A percentile compares a stretch with the other conserved stretches of the same genome.
These are phyloP conservation scores for Epichloe amarillans DNA, from an alignment of 2,329 filamentous ascomycete species.

Conservation along the genomic window DNA sequence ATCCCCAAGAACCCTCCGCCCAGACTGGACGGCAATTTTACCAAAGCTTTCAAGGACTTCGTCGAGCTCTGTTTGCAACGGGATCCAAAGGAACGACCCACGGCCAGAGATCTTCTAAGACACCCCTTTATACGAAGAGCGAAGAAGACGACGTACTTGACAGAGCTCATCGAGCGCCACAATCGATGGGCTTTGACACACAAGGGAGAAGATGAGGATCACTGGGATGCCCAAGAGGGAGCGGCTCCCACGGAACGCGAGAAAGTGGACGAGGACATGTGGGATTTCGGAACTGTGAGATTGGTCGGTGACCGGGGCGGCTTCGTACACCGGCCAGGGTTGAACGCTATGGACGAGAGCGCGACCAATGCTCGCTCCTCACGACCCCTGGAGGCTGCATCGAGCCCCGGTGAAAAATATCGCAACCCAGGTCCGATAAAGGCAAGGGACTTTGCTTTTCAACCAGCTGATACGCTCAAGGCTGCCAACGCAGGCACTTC, in stretches of 20 bases:
- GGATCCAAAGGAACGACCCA: constrained; percentile 78
- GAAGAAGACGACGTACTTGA: constrained; percentile 93
- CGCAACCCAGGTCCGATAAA: constrained; percentile 41
- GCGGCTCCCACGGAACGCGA: constrained; percentile 40
- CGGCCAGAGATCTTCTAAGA: constrained; percentile 73
- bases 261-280: constrained; percentile 67
- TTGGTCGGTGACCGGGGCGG: constrained; percentile 57
- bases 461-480: constrained; percentile 44
- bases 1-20: constrained; percentile 92
- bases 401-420: constrained; percentile 38
- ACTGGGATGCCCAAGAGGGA: constrained; percentile 40
- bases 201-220: constrained; percentile 56
- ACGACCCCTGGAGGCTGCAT: constrained; percentile 32
- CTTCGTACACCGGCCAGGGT: constrained; percentile 40
- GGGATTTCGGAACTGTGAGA: constrained; percentile 95
- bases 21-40: constrained; percentile 66
- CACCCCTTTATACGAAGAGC: constrained; percentile 84
- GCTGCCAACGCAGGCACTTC: constrained; percentile 32
- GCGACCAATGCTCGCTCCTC: constrained; percentile 62
- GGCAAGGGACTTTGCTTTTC: constrained; percentile 28
- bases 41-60: constrained; percentile 73
- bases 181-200: constrained; percentile 76
- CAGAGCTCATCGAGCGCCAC: constrained; percentile 85
- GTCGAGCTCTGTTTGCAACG: constrained; percentile 73
- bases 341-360: constrained; percentile 64